Base-by-base conservation (phyloP, 306 rosid species). In the Gleditsia sinensis region DNA sequence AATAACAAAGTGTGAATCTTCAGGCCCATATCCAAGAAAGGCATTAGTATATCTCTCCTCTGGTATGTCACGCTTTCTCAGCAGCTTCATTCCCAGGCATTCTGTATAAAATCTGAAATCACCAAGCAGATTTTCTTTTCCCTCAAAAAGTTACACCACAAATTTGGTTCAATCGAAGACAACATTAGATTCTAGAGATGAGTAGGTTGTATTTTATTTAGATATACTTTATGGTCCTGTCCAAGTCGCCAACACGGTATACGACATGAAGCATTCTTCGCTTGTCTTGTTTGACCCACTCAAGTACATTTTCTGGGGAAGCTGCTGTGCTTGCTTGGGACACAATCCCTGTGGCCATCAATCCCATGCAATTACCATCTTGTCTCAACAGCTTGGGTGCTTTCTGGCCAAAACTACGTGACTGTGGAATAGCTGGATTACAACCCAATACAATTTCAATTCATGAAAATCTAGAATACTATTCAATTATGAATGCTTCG, bases 1-100 rank as follows among this genome's bases (percentile, higher is more conserved):
- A 66, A 95, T 81, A 71, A 95, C 98, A 66, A 95, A 95, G 77
- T 95, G 98, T 0, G 96, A 90, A 83, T 95, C 99, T 84, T 95
- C 98, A 4, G 97, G 99, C 39, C 99, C 98, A 56, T 91, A 95
- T 77, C 98, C 98, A 65, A 95, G 98, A 81, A 95, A 95, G 64
- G 94, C 98, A 75, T 92, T 95, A 10, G 97, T 92, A 74, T 95
- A 95, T 85, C 74, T 90, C 85, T 92, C 99, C 85, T 95, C 99
- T 1, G 99, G 98, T 83, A 95, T 95, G 88, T 95, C 99, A 61
- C 97, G 93, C 78, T 87, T 95, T 69, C 98, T 79, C 69, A 95
- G 91, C 55, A 95, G 92, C 88, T 95, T 95, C 98, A 95, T 95
- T 76, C 98, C 97, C 13, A 92, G 83, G 78, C 99, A 95, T 75